Evolutionary conservation across 768 basidiomycete genomes (phyloP), one percentile per base, ranked within the genome.

Genomic region (Tricholoma saponaceum): DNA sequence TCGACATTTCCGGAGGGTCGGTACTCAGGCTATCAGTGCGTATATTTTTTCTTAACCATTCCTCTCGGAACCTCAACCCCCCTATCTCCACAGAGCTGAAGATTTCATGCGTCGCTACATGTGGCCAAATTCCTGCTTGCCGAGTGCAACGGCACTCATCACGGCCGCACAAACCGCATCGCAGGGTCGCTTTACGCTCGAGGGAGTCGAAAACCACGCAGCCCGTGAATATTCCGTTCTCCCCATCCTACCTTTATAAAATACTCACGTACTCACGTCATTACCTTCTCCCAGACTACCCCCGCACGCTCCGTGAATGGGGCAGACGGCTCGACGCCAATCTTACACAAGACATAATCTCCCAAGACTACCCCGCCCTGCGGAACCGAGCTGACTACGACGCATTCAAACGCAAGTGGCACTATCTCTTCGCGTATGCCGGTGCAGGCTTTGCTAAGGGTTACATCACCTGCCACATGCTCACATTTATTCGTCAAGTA

Each of bases 301-400:
- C 94, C 28, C 86, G 93, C 51, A 96, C 94, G 25, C 81, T 96
- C n/a, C 85, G 93, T 52, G 92, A 93, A 75, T 96, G 94, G 94
- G 85, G 84, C 28, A 79, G 86, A 28, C 83, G 92, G 28, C 83
- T 95, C 57, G 84, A 87, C 58, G 72, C 74, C 49, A 89, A 89
- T 66, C 68, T 86, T 41, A 75, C 76, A 10, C 85, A 84, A 61
- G 85, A 85, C 13, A 61, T 79, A 55, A 76, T 89, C 43, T 62
- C 79, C 37, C 74, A 75, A 58, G 83, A 85, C 57, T 83, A 88
- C 65, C 88, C 89, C 5, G 74, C 77, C 8, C 73, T 90, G 30
- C 72, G 73, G 41, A 83, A 88, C 54, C 66, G 68, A 22, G 68
- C 74, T 22, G 83, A 86, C 62, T 89, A 83, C 62, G 84, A 81